Base-by-base conservation (phyloP, 306 rosid species). In the Malus sieversii region DNA sequence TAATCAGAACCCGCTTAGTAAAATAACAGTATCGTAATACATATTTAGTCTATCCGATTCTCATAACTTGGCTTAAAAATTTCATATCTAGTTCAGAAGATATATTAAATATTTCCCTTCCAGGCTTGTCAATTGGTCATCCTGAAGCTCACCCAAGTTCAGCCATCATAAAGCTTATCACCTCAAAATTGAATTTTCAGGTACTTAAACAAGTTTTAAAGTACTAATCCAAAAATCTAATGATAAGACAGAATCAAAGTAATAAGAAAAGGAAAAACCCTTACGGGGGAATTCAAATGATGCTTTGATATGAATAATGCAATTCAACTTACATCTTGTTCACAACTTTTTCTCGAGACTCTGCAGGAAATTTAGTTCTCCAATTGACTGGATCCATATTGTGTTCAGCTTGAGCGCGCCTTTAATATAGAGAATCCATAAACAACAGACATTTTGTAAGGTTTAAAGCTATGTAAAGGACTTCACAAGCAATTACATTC, bases 261-360 rank as follows among this genome's bases (percentile, higher is more conserved):
- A 33, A 10, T 12, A 7, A 4, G 18, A 11, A 32, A 3, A 27
- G 10, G 42, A 25, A n/a, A 40, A 40, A n/a, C 22, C 30, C 53
- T 67, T 20, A 22, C 2, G 4, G 32, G 27, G 53, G 52, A 67
- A 40, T 67, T 67, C 30, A 67, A 67, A 40, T 38, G 25, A 10
- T 40, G 30, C 14, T 22, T 22, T 20, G 44, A n/a, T 22, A 38
- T 67, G 18, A 40, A 38, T 38, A 38, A 71, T 71, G 65, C 32
- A n/a, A 72, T 72, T 62, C 67, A 72, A 71, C 75, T 72, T 72
- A 57, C 76, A 72, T 23, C 35, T 38, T 72, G 22, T 20, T 57
- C 33, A 72, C 53, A 72, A 58, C 8, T n/a, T 58, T 57, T 38
- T 25, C 53, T 57, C 67, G 76, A 15, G 45, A 13, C 23, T 38